phyloP scores from a whole-genome alignment of 2,329 filamentous ascomycete genomes.

The Corinectria fuckeliana region DNA sequence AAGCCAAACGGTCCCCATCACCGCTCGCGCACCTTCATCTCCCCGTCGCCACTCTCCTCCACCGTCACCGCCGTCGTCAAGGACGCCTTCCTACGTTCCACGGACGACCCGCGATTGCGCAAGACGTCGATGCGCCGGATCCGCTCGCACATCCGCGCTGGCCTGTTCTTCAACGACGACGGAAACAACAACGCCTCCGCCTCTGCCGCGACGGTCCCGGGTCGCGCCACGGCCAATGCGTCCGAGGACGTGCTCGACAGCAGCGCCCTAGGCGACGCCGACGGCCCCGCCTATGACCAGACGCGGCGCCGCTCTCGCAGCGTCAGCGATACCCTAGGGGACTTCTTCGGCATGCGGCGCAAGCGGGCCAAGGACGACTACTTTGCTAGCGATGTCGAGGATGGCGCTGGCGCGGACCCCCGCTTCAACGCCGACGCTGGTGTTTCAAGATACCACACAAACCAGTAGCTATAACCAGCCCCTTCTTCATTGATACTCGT shows the following conservation, averaged over 20 bases:
- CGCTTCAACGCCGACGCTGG: slow-evolving; percentile 5
- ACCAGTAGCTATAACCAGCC: slow-evolving; percentile 18
- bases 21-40: slow-evolving; percentile 58
- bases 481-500: slow-evolving; percentile 22
- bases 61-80: slow-evolving; percentile 65
- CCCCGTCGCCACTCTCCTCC: slow-evolving; percentile 65
- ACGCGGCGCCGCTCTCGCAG: slow-evolving; percentile 46
- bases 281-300: slow-evolving; percentile 19
- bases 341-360: slow-evolving; percentile 47
- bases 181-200: too few relatives aligned
- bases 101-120: slow-evolving; percentile 48
- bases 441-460: slow-evolving; percentile 9
- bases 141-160: slow-evolving; percentile 58
- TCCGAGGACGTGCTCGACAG: slow-evolving; percentile 37
- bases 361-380: slow-evolving; percentile 40
- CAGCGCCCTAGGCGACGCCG: slow-evolving; percentile 27
- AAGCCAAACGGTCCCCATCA: slow-evolving; percentile 39
- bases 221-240: slow-evolving; percentile 27
- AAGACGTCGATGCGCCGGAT: slow-evolving; percentile 55
- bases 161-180: slow-evolving; percentile 59
- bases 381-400: slow-evolving; percentile 30
- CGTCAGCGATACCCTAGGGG: slow-evolving; percentile 50
- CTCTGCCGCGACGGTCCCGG: slow-evolving; percentile 21
- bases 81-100: slow-evolving; percentile 58
- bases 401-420: slow-evolving; percentile 20